Evolutionary conservation across 2,329 filamentous ascomycete species (phyloP), one percentile per base, ranked within the genome.

Genomic region (Pseudogymnoascus sp.): DNA sequence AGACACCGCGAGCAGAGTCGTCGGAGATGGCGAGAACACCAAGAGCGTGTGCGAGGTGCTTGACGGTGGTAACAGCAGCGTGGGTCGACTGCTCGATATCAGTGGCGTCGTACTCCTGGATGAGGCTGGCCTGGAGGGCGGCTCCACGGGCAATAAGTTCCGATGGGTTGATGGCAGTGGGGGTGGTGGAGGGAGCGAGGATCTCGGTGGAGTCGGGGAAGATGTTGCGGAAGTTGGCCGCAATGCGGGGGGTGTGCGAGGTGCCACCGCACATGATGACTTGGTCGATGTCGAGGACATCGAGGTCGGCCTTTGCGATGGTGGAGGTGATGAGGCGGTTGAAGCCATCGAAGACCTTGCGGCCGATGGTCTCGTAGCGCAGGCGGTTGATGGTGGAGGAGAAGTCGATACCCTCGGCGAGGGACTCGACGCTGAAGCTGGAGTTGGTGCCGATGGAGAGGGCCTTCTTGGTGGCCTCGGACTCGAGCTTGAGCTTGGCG

Each of bases 81-180:
- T 99, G 93, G 58, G 92, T 96, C 65, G 90, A 96, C 81, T 97
- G 92, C 74, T 95, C 90, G 69, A 99, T 95, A 73, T 97, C 93
- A 67, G 91, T 87, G 68, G 86, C 82, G 70, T 99, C 94, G 76
- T 96, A 99, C 76, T 96, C 93, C 75, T 92, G 87, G 74, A 99
- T 91, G 66, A 99, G 80, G 64, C 88, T 95, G 37, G 94, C 94
- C 78, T 99, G 94, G 70, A 99, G 91, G 33, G 94, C 93, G 64
- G 94, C 94, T 72, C 94, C 94, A 66, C 94, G 87, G 65, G 90
- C 89, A 70, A 88, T 81, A 62, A 97, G 83, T 79, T 97, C 93
- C 3, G 91, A 94, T 66, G 94, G 94, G 83, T 97, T 97, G 78
- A 97, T 86, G 65, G 93, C 89, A 27, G 80, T 81, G 39, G 87